A percentile compares a stretch with the other conserved stretches of the same genome.
Evolutionary conservation across 2,329 filamentous ascomycete species (phyloP).

Genomic region (Ceratocystis lukuohia): DNA sequence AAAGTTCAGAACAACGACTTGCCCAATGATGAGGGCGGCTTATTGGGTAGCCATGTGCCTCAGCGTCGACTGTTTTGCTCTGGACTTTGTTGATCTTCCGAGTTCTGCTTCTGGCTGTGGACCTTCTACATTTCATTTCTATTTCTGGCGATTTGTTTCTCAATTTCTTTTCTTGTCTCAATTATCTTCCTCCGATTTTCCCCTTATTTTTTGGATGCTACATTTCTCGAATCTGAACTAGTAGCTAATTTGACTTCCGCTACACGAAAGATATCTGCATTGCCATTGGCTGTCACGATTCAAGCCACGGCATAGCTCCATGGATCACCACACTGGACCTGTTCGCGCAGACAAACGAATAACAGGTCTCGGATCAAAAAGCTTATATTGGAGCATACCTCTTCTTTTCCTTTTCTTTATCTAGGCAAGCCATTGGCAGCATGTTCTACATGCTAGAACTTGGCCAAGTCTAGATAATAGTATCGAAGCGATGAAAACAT

Average conservation of each 20-base stretch:
- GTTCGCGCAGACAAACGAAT: not conserved
- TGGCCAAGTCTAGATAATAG: not conserved
- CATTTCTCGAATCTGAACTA: constrained; percentile 14
- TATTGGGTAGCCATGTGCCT: not conserved
- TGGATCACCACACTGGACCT: too few species aligned
- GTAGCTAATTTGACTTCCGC: not conserved
- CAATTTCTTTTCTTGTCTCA: constrained; percentile 17
- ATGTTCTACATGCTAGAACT: not conserved
- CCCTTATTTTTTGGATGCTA: constrained; percentile 19
- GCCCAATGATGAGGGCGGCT: not conserved
- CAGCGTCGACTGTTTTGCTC: not conserved
- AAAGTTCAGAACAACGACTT: not conserved
- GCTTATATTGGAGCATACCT: too few species aligned
- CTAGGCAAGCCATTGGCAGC: not conserved
- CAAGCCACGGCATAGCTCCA: too few species aligned
- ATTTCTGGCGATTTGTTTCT: constrained; percentile 20
- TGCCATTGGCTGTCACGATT: too few species aligned
- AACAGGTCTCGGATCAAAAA: too few species aligned
- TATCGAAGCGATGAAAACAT: constrained; percentile 20
- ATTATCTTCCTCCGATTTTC: not conserved
- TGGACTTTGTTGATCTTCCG: not conserved
- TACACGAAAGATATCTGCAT: too few species aligned
- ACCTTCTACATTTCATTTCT: constrained; percentile 11
- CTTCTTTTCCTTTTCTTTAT: constrained; percentile 21
- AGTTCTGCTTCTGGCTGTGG: not conserved